Conservation (phyloP, 106 monocot genomes). For the Acorus calamus region DNA sequence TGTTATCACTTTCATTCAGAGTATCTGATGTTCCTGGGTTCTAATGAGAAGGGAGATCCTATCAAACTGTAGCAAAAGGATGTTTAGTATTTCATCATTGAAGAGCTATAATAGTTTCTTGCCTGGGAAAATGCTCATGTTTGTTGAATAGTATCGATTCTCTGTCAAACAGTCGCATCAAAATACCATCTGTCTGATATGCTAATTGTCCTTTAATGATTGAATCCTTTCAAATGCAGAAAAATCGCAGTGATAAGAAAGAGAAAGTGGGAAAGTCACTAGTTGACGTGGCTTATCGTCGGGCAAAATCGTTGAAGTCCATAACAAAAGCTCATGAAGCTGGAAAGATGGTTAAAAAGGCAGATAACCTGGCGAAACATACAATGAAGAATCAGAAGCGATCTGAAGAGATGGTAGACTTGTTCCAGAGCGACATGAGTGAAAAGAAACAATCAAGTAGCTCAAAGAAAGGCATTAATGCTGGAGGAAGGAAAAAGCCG, state of each 20-base stretch:
- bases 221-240: constrained; percentile 26
- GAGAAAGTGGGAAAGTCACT: constrained; percentile 53
- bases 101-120: no score
- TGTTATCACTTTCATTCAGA: no score
- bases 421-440: constrained; percentile 87
- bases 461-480: constrained; percentile 22
- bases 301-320: constrained; percentile 77
- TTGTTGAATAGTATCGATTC: no score
- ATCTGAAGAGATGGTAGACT: constrained; percentile 80
- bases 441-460: constrained; percentile 34
- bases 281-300: constrained; percentile 60
- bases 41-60: no score
- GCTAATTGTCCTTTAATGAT: not conserved
- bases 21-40: no score
- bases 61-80: no score
- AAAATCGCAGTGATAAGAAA: constrained; percentile 31
- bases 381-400: constrained; percentile 33
- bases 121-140: no score
- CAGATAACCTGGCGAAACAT: not conserved
- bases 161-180: no score
- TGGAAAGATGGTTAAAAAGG: constrained; percentile 26
- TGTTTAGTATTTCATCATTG: no score
- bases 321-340: constrained; percentile 31
- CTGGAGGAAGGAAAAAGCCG: constrained; percentile 29
- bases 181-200: no score